These are phyloP conservation scores for Candida qinlingensis DNA, from an alignment of 805 yeast genomes.

Conservation along the genomic window DNA sequence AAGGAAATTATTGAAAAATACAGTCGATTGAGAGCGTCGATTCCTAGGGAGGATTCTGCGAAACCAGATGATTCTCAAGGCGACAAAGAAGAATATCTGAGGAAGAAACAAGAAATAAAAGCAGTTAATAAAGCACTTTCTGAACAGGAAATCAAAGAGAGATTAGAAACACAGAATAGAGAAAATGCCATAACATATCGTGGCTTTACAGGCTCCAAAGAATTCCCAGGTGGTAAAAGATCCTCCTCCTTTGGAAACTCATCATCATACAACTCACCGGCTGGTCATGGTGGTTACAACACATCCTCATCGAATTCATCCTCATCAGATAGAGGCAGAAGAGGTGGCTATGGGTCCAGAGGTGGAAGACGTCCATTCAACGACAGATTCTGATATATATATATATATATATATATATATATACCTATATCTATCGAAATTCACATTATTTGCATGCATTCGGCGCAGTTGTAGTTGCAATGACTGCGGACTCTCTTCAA, in stretches of 20 bases:
- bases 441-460: no score
- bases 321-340: background rate
- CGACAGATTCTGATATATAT: background rate
- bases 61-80: background rate
- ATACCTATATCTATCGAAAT: no score
- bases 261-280: background rate
- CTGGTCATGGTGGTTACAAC: background rate
- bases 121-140: background rate
- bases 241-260: background rate
- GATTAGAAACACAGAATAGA: background rate
- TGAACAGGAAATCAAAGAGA: background rate
- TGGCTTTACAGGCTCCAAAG: background rate
- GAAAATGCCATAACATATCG: background rate
- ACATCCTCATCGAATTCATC: background rate
- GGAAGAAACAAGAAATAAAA: background rate
- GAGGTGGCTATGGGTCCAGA: background rate
- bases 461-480: no score
- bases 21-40: conserved; percentile 48
- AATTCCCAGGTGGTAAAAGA: background rate
- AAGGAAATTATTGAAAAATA: conserved; percentile 57
- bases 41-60: conserved; percentile 34
- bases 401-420: background rate
- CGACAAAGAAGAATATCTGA: background rate
- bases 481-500: no score
- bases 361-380: background rate